Percentiles rank a stretch among this genome's conserved stretches.
phyloP scores from a whole-genome alignment of 169 alveolate genomes.

The Eimeria tenella region DNA sequence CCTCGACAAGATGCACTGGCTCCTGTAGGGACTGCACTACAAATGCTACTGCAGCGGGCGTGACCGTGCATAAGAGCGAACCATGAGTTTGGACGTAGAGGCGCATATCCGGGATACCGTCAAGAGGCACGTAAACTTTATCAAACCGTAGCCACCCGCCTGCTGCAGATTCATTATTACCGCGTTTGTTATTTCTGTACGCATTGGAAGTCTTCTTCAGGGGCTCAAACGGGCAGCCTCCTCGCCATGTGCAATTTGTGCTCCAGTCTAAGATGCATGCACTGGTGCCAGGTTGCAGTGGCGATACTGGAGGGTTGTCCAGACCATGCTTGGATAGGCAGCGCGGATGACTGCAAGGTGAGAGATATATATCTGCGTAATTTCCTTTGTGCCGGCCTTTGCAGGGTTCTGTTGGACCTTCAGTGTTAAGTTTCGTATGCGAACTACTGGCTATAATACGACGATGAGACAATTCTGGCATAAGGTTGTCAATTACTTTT shows the following conservation, averaged over 20 bases:
- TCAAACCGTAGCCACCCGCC: constrained; percentile 67
- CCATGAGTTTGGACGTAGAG: constrained; percentile 53
- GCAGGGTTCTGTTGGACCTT: not conserved
- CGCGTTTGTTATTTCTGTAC: not conserved
- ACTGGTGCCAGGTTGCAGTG: not conserved
- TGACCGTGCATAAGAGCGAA: constrained; percentile 38
- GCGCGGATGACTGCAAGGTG: not conserved
- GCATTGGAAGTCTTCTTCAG: not conserved
- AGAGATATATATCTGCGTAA: not conserved
- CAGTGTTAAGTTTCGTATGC: not conserved
- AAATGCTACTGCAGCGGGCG: constrained; percentile 47
- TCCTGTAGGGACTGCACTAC: constrained; percentile 21
- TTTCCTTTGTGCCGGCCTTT: not conserved
- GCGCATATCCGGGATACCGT: constrained; percentile 51
- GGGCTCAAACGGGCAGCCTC: constrained; percentile 29
- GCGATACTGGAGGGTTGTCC: constrained; percentile 49
- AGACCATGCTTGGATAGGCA: not conserved
- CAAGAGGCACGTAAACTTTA: constrained; percentile 53
- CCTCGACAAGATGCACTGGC: constrained; percentile 43
- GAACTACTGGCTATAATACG: constrained; percentile 3
- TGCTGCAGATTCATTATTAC: constrained; percentile 8
- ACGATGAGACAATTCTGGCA: constrained; percentile 48
- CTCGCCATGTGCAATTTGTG: constrained; percentile 20
- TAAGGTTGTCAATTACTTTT: constrained; percentile 35
- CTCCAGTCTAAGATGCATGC: constrained; percentile 58